Conservation (phyloP, 495 filamentous ascomycete species). For the Penicillium chermesinum region DNA sequence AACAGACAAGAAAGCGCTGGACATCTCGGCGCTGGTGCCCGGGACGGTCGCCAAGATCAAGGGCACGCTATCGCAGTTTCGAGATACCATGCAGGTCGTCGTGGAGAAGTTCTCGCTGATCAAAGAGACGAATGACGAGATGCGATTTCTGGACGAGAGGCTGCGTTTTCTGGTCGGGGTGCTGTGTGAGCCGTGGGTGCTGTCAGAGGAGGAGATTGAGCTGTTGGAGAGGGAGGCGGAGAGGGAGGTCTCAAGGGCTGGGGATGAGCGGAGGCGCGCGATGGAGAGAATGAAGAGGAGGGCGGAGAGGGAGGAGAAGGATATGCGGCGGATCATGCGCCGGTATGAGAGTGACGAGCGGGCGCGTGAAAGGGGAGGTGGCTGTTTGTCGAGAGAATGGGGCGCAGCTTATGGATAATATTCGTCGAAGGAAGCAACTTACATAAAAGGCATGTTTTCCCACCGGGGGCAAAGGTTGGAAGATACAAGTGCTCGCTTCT, state of each 20-base stretch:
- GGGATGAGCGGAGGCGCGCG: constrained; percentile 36
- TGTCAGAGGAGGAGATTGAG: constrained; percentile 51
- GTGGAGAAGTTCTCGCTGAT: constrained; percentile 61
- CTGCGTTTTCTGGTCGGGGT: constrained; percentile 57
- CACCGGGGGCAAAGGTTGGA: background rate
- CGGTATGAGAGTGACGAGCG: constrained; percentile 39
- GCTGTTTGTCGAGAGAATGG: constrained; percentile 30
- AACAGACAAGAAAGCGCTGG: constrained; percentile 27
- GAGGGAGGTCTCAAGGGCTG: constrained; percentile 33
- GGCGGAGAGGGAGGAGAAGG: constrained; percentile 33
- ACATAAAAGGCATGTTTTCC: no score
- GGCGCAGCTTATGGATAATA: constrained; percentile 26
- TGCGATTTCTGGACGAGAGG: constrained; percentile 67
- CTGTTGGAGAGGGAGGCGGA: constrained; percentile 48
- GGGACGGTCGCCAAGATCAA: constrained; percentile 73
- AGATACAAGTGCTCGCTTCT: background rate
- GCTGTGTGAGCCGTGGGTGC: constrained; percentile 62
- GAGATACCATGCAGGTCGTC: constrained; percentile 59
- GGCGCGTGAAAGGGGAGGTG: constrained; percentile 32
- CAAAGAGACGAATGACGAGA: constrained; percentile 66
- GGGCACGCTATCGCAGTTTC: constrained; percentile 61
- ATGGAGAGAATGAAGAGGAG: constrained; percentile 33
- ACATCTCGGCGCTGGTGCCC: constrained; percentile 52
- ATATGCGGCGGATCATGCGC: constrained; percentile 29
- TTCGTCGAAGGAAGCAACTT: constrained; percentile 21